These are phyloP conservation scores for Monascus purpureus DNA, from an alignment of 495 filamentous ascomycete genomes.

Conservation along the genomic window DNA sequence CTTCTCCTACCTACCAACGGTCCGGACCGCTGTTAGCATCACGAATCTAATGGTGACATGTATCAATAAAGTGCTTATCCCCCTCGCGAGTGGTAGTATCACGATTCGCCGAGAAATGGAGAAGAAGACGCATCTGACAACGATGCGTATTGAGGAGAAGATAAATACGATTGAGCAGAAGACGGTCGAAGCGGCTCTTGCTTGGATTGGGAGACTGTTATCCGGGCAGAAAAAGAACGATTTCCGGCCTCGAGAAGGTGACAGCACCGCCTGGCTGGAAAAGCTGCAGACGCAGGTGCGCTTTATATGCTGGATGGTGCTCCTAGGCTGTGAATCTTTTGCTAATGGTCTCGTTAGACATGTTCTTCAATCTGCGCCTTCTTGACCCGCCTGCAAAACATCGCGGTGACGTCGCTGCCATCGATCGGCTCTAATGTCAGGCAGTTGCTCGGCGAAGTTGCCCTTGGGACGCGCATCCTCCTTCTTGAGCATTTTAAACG, in stretches of 20 bases:
- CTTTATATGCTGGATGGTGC: slow-evolving; percentile 1
- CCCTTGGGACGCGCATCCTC: slow-evolving; percentile 56
- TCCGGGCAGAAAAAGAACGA: slow-evolving; percentile 78
- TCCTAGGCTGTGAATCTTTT: no score
- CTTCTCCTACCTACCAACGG: slow-evolving; percentile 61
- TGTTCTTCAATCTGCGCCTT: slow-evolving; percentile 69
- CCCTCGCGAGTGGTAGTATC: slow-evolving; percentile 73
- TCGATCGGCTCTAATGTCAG: slow-evolving; percentile 58
- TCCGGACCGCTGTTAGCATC: slow-evolving; percentile 73
- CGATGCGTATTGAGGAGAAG: slow-evolving; percentile 75
- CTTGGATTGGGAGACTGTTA: slow-evolving; percentile 65
- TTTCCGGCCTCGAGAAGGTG: slow-evolving; percentile 79
- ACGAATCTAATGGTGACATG: slow-evolving; percentile 86
- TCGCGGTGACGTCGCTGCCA: slow-evolving; percentile 53
- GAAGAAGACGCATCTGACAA: slow-evolving; percentile 56
- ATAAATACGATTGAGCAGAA: slow-evolving; percentile 74
- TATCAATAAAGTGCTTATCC: slow-evolving; percentile 80
- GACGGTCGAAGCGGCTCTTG: slow-evolving; percentile 68
- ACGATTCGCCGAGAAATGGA: slow-evolving; percentile 86
- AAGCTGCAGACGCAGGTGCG: slow-evolving; percentile 63
- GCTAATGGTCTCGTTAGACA: slow-evolving; percentile 30
- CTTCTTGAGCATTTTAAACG: slow-evolving; percentile 90
- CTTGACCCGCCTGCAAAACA: slow-evolving; percentile 47
- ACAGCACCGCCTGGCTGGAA: slow-evolving; percentile 58
- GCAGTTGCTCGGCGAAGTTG: slow-evolving; percentile 72